Conservation (phyloP, 1,139 yeast species). For the Blastobotrys persicus region DNA sequence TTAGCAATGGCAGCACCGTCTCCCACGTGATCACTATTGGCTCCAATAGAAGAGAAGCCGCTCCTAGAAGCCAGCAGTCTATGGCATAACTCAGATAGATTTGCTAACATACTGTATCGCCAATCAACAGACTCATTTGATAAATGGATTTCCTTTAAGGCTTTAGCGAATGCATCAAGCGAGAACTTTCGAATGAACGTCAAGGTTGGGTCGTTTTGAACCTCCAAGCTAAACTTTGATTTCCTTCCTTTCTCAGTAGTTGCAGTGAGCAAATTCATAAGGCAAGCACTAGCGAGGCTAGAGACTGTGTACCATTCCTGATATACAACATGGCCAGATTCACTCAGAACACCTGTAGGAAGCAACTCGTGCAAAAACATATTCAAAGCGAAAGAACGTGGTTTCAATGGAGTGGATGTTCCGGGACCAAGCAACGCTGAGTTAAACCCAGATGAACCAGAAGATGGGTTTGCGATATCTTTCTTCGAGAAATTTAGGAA, state of each 20-base stretch:
- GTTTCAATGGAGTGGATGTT: constrained; percentile 39
- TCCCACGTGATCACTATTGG: constrained; percentile 41
- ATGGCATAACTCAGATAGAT: constrained; percentile 52
- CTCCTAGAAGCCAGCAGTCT: constrained; percentile 31
- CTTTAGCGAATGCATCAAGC: constrained; percentile 66
- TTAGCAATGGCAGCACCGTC: constrained; percentile 63
- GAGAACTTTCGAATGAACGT: constrained; percentile 70
- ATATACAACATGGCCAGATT: constrained; percentile 20
- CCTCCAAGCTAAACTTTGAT: constrained; percentile 21
- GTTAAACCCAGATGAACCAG: not conserved
- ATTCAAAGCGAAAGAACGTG: constrained; percentile 74
- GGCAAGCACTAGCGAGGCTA: constrained; percentile 46
- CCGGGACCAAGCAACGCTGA: constrained; percentile 9
- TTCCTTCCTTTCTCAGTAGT: constrained; percentile 45
- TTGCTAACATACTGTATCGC: constrained; percentile 54
- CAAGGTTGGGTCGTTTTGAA: constrained; percentile 62
- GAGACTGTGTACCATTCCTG: constrained; percentile 44
- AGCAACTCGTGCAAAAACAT: constrained; percentile 72
- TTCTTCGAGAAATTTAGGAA: constrained; percentile 74
- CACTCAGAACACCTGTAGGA: constrained; percentile 49
- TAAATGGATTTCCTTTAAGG: constrained; percentile 49
- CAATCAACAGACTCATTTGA: constrained; percentile 38
- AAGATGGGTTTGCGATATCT: constrained; percentile 26
- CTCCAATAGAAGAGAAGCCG: constrained; percentile 28
- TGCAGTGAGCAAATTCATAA: constrained; percentile 48